Percentiles rank a stretch among this genome's conserved stretches.
Evolutionary conservation across 192 early-diverging fungal species (phyloP).

Genomic region (Coemansia sp.): DNA sequence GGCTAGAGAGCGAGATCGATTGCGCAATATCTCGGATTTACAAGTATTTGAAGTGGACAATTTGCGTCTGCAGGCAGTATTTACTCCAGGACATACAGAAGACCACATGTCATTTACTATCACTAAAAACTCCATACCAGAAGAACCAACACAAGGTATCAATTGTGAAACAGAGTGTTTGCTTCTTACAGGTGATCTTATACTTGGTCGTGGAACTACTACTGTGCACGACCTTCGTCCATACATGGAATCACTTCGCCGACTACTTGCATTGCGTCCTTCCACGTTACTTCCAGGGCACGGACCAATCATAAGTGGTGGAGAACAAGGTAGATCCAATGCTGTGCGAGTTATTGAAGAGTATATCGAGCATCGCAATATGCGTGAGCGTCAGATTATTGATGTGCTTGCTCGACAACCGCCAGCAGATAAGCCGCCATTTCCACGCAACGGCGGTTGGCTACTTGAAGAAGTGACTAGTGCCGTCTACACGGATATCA

Average conservation of each 20-base stretch:
- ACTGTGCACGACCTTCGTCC: constrained; percentile 70
- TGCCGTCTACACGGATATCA: constrained; percentile 32
- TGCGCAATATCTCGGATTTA: constrained; percentile 52
- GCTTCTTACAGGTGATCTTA: constrained; percentile 77
- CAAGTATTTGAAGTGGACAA: constrained; percentile 64
- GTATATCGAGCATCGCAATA: constrained; percentile 75
- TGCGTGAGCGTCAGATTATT: constrained; percentile 76
- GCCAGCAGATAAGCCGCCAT: not conserved
- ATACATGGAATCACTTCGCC: constrained; percentile 68
- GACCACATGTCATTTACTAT: constrained; percentile 78
- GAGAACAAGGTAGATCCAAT: constrained; percentile 21
- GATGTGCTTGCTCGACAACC: constrained; percentile 25
- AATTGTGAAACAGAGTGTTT: not conserved
- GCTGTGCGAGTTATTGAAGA: constrained; percentile 64
- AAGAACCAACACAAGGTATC: not conserved
- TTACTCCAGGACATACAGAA: constrained; percentile 79
- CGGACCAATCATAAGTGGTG: constrained; percentile 67
- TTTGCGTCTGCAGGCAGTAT: constrained; percentile 59
- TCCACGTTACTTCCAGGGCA: constrained; percentile 69
- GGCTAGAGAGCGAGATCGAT: not conserved
- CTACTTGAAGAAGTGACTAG: constrained; percentile 28
- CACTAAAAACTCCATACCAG: constrained; percentile 58
- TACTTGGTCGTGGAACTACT: constrained; percentile 81
- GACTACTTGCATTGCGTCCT: constrained; percentile 48
- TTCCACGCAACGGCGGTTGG: constrained; percentile 19